These are phyloP conservation scores for Euphorbia lathyris DNA, from an alignment of 345 rosid genomes.

Conservation along the genomic window DNA sequence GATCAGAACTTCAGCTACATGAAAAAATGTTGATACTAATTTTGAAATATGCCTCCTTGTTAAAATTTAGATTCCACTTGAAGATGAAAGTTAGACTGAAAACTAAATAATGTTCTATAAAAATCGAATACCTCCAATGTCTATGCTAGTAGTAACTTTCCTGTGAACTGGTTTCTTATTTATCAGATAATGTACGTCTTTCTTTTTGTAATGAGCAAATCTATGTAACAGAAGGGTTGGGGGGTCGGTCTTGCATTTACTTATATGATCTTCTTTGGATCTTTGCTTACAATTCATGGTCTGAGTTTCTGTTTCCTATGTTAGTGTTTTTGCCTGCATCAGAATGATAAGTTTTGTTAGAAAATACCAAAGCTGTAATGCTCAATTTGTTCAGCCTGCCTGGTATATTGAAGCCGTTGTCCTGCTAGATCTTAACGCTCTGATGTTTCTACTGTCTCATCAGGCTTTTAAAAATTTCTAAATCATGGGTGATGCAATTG, in stretches of 20 bases:
- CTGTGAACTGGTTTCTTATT: neutral
- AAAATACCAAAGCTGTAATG: too few species aligned
- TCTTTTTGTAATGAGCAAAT: neutral
- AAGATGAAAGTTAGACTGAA: too few species aligned
- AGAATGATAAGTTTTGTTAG: neutral
- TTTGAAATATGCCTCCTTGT: too few species aligned
- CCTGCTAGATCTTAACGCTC: neutral
- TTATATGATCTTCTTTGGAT: neutral
- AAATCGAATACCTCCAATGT: too few species aligned
- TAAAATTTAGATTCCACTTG: neutral
- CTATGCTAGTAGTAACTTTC: neutral
- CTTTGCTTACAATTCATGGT: neutral
- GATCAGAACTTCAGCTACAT: neutral
- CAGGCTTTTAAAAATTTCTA: constrained; percentile 20
- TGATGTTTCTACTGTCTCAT: constrained; percentile 7
- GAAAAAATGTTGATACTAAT: too few species aligned
- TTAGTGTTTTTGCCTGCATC: neutral
- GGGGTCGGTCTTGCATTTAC: too few species aligned
- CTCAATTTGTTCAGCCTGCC: neutral
- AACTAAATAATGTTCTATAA: neutral
- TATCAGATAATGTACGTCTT: too few species aligned
- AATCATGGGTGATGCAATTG: constrained; percentile 57
- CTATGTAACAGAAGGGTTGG: neutral
- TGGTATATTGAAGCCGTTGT: neutral
- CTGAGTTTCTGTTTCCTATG: neutral